Conservation (phyloP, 1,284 basidiomycete genomes). For the Neolentinus lepideus region DNA sequence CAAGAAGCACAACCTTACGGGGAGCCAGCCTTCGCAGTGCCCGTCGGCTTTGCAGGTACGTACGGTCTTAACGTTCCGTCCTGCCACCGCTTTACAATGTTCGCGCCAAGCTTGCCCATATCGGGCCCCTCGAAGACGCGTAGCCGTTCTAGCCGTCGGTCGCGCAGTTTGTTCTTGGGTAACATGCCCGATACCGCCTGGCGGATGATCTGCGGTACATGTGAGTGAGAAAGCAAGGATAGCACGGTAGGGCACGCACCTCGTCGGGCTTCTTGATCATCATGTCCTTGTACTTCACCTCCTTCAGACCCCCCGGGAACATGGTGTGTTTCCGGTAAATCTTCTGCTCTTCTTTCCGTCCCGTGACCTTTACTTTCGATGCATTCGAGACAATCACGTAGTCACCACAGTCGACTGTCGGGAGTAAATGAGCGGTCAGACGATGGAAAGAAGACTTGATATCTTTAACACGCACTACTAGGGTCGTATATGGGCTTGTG, state of each 20-base stretch:
- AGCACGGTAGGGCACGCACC: conserved; percentile 43
- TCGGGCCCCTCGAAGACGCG: conserved; percentile 78
- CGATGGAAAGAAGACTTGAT: background rate
- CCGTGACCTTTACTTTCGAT: conserved; percentile 80
- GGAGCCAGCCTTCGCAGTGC: background rate
- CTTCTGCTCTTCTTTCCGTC: conserved; percentile 84
- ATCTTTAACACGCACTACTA: conserved; percentile 56
- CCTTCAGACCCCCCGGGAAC: conserved; percentile 92
- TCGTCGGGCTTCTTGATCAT: conserved; percentile 86
- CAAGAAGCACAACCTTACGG: background rate
- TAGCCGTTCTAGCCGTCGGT: conserved; percentile 77
- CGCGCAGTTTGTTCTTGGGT: conserved; percentile 91
- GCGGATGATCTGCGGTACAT: conserved; percentile 63
- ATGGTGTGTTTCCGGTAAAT: conserved; percentile 89
- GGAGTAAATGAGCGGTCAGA: background rate
- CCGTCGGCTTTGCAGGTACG: background rate
- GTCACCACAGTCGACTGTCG: conserved; percentile 97
- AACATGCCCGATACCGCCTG: conserved; percentile 95
- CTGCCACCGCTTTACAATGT: conserved; percentile 70
- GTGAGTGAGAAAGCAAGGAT: background rate
- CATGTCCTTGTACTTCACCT: conserved; percentile 79
- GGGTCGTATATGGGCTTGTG: conserved; percentile 98
- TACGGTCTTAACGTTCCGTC: conserved; percentile 51
- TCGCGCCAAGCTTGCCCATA: conserved; percentile 61
- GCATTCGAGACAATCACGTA: conserved; percentile 97